Evolutionary conservation across 495 filamentous ascomycete species (phyloP).

Genomic region (Thozetella sp.): DNA sequence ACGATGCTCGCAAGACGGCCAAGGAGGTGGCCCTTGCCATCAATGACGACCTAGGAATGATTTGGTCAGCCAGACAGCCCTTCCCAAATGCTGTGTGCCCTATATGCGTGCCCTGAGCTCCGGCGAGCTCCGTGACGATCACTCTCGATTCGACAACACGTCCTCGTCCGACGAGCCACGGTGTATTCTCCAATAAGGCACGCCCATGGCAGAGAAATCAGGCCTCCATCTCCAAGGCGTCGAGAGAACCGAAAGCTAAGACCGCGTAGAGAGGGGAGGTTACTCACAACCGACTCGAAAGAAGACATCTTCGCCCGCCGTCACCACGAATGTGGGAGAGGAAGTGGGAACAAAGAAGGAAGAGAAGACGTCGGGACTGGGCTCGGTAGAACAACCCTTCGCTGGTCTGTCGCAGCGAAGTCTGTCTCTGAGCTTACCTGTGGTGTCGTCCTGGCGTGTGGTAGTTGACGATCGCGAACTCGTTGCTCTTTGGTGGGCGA

Average conservation of each 20-base stretch:
- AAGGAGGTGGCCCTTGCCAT: slow-evolving; percentile 99
- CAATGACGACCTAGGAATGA: slow-evolving; percentile 80
- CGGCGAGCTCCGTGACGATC: not conserved
- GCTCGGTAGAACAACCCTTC: not conserved
- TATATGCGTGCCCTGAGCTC: not conserved
- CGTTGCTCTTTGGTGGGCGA: slow-evolving; percentile 2
- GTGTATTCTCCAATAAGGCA: too few relatives aligned
- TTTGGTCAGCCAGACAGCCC: slow-evolving; percentile 18
- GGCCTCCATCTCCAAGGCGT: too few relatives aligned
- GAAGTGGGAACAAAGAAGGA: slow-evolving; percentile 29
- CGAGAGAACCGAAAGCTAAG: not conserved
- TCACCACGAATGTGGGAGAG: slow-evolving; percentile 25
- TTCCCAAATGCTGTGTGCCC: slow-evolving; percentile 4
- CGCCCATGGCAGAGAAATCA: not conserved
- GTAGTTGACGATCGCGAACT: slow-evolving; percentile 2
- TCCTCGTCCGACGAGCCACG: not conserved
- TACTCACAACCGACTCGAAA: slow-evolving; percentile 95
- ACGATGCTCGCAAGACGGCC: slow-evolving; percentile 98
- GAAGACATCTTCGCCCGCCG: slow-evolving; percentile 84
- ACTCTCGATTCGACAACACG: not conserved
- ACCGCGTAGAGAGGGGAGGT: slow-evolving; percentile 11
- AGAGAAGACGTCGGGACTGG: slow-evolving; percentile 13
- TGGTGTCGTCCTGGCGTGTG: not conserved
- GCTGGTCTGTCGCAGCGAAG: slow-evolving; percentile 7
- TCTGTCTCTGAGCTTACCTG: slow-evolving; percentile 3